Base-by-base conservation (phyloP, 257 asterid genomes). In the Plantago major region DNA sequence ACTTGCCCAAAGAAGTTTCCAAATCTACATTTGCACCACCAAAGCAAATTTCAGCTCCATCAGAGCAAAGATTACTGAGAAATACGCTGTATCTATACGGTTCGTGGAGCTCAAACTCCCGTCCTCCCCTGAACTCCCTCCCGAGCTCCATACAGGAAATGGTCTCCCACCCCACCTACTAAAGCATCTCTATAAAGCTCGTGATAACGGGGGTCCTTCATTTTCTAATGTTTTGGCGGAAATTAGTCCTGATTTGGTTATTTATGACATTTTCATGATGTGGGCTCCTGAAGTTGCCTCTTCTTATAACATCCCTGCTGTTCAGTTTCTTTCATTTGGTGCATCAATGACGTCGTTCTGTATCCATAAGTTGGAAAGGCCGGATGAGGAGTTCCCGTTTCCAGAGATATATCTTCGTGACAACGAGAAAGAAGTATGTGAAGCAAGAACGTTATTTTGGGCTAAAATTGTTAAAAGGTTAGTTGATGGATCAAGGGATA, bases 81-180 rank as follows among this genome's bases (percentile, higher is more conserved):
- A 75, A 15, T 62, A 71, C 38, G 51, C 64, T 26, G 28, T 56
- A 9, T 62, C 74, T 26, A 74, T 78, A 2, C 73, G 78, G 65
- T 52, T 71, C 9, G 74, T 75, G 5, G 78, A 75, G 17, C 77
- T 81, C 16, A 69, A 70, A 0, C 69, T 81, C 1, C 80, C 76
- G 2, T 0, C 58, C 8, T 40, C 54, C 14, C 71, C 78, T 0
- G 46, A 70, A 0, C 73, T 80, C 10, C 79, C 77, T 17, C 65
- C 77, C 37, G 58, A 46, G 22, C 46, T 44, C 42, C 86, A 80
- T 64, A 71, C 86, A 17, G 74, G 82, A 43, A 72, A 67, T 54
- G 82, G 81, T 62, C 80, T 80, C 47, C 82, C 81, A 12, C 79
- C 76, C 57, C 53, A 51, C 51, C 76, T 73, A 42, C 64, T 72